Conservation (phyloP, 345 rosid genomes). For the Dovyalis caffra region DNA sequence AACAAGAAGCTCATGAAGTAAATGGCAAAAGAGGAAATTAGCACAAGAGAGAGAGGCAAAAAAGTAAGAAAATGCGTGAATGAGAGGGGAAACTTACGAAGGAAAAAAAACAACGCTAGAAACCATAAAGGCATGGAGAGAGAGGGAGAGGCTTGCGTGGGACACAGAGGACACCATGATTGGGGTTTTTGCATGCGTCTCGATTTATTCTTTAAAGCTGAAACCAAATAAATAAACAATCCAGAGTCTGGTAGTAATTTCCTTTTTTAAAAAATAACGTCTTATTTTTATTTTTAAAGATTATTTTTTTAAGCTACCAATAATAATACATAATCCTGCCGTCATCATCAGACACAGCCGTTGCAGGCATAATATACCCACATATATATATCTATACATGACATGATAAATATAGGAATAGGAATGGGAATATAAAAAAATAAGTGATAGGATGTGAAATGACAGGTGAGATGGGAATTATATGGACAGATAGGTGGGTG, state of each 20-base stretch:
- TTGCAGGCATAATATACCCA: not conserved
- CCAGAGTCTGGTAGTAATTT: not conserved
- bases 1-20: not conserved
- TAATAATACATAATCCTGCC: not conserved
- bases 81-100: not conserved
- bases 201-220: slow-evolving; percentile 45
- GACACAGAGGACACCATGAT: slow-evolving; percentile 71
- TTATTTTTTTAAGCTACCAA: not conserved
- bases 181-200: slow-evolving; percentile 81
- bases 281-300: too few relatives aligned
- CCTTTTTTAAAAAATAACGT: not conserved
- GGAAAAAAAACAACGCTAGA: slow-evolving; percentile 22
- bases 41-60: not conserved
- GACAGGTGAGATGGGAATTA: slow-evolving; percentile 15
- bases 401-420: not conserved
- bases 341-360: not conserved
- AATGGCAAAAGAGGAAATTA: not conserved
- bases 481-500: slow-evolving; percentile 12
- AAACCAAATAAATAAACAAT: not conserved
- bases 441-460: slow-evolving; percentile 16
- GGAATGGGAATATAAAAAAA: too few relatives aligned
- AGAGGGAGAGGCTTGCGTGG: slow-evolving; percentile 40
- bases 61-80: not conserved
- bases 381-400: not conserved
- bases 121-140: slow-evolving; percentile 40